Conservation (phyloP, 805 yeast genomes). For the Schizosaccharomyces octosporus region DNA sequence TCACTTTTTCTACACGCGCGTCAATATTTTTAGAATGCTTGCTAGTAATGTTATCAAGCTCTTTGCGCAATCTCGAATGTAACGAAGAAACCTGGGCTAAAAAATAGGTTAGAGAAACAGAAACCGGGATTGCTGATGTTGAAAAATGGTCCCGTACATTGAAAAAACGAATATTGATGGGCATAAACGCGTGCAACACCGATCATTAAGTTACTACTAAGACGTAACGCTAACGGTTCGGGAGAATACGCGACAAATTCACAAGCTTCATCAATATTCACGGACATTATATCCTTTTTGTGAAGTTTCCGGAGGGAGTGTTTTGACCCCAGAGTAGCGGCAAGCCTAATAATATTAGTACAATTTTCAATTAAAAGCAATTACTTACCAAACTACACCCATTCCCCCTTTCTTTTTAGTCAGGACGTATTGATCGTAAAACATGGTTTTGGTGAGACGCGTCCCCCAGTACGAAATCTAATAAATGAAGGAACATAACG, state of each 20-base stretch:
- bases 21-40: not conserved
- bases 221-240: slow-evolving; percentile 10
- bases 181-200: slow-evolving; percentile 8
- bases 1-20: not conserved
- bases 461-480: not conserved
- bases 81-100: not conserved
- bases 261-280: slow-evolving; percentile 9
- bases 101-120: not conserved
- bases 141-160: slow-evolving; percentile 2
- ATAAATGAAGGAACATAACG: too few species aligned
- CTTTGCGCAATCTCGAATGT: not conserved
- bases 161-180: slow-evolving; percentile 7
- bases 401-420: not conserved
- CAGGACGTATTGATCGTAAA: not conserved
- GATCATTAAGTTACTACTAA: slow-evolving; percentile 9
- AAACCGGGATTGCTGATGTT: too few species aligned
- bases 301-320: slow-evolving; percentile 8
- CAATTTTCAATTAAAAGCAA: not conserved
- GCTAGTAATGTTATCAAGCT: not conserved
- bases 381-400: slow-evolving; percentile 1
- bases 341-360: slow-evolving; percentile 6
- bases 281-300: slow-evolving; percentile 9
- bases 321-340: slow-evolving; percentile 10
- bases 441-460: not conserved
- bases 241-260: slow-evolving; percentile 8